Evolutionary conservation across 768 basidiomycete genomes (phyloP), one percentile per base, ranked within the genome.

Genomic region (Leccinum longicurvipes): DNA sequence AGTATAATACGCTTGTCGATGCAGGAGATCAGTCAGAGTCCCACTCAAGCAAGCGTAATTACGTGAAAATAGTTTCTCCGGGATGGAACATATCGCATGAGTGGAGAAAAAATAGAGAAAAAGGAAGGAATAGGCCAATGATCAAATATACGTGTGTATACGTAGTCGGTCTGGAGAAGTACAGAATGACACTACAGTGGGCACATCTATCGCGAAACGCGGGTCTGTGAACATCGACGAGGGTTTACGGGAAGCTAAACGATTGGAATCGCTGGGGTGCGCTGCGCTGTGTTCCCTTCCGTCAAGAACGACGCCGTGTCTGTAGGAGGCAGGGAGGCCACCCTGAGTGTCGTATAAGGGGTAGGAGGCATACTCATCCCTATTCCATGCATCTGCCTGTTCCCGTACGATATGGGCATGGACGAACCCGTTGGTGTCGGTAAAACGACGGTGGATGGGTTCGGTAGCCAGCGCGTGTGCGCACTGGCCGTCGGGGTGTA

Each of bases 261-360:
- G 3, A 68, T 68, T 7, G 67, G 67, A 53, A 70, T 56, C 19
- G 59, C 21, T 3, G 12, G 66, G 21, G 54, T 49, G 19, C 46
- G 58, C 7, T 51, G 63, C 23, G 9, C 10, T 15, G 23, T 25
- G 19, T 48, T 42, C 17, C 54, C 53, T 2, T 58, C 46, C 14
- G 60, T 57, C 6, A 55, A 39, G 32, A 56, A 55, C 4, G 65
- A 57, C 6, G 25, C 19, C 8, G 54, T 52, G n/a, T 54, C 66
- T 17, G 59, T 48, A 17, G 59, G 55, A 4, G 54, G 63, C 3
- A 60, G 54, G 1, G 68, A 41, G 3, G 34, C 1, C 17, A 17
- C 21, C 14, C 47, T 55, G 27, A 54, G 47, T 51, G 60, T 28
- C 3, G 54, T 41, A 23, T 53, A 54, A 19, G 47, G 3, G 7